Evolutionary conservation across 306 rosid genomes (phyloP).

Genomic region (Sicyos edulis): DNA sequence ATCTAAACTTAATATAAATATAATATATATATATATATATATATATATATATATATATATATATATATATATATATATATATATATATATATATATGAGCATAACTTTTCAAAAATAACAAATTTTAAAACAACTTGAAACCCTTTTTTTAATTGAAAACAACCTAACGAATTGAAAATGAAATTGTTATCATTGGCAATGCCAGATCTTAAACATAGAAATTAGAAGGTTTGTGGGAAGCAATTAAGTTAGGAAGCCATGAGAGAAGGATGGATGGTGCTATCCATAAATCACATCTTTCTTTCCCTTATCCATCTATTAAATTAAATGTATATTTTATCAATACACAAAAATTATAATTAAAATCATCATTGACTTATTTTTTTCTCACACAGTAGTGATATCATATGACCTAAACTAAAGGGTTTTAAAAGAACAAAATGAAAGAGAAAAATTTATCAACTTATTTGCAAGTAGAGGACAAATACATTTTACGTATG

Average conservation of each 20-base stretch:
- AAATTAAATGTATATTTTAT: neutral
- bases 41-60: too few species aligned
- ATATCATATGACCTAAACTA: neutral
- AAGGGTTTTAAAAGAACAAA: neutral
- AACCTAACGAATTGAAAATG: too few species aligned
- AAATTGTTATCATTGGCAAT: neutral
- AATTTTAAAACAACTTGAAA: too few species aligned
- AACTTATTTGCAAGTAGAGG: too few species aligned
- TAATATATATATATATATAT: too few species aligned
- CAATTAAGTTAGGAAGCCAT: neutral
- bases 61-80: too few species aligned
- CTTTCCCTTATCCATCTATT: neutral
- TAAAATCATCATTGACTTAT: neutral
- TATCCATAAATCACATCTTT: constrained; percentile 10
- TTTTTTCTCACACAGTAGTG: neutral
- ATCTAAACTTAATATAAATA: too few species aligned
- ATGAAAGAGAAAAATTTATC: too few species aligned
- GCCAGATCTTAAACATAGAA: neutral
- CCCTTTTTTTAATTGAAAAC: too few species aligned
- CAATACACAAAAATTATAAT: neutral
- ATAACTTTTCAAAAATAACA: too few species aligned
- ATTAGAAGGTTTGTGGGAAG: neutral
- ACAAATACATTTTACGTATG: too few species aligned
- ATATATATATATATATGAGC: too few species aligned
- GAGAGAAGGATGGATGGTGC: neutral